Conservation (phyloP, 208 protist genomes). For the Histomonas meleagridis region DNA sequence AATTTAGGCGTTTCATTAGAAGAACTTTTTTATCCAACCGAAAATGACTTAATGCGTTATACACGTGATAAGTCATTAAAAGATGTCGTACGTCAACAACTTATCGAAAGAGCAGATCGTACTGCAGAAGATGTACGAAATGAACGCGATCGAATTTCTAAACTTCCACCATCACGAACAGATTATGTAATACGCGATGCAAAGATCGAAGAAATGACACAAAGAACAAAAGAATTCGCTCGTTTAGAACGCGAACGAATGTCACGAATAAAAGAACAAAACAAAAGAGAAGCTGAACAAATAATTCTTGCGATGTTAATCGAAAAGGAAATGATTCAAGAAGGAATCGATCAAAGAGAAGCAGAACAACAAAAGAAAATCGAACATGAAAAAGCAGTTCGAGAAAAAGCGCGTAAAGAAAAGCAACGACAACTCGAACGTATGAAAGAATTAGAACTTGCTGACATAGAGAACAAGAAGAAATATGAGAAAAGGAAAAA, state of each 20-base stretch:
- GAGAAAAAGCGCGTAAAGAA: not conserved
- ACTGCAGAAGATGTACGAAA: not conserved
- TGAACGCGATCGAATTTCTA: not conserved
- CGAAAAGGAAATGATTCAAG: not conserved
- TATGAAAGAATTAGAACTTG: not conserved
- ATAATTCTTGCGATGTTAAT: not conserved
- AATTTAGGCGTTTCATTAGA: not conserved
- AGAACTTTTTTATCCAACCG: conserved; percentile 14
- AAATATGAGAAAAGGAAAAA: not conserved
- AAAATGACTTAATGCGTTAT: not conserved
- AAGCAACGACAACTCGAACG: not conserved
- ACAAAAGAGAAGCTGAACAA: not conserved
- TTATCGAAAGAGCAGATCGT: not conserved
- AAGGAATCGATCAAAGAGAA: not conserved
- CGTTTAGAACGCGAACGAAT: not conserved
- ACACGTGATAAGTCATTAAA: not conserved
- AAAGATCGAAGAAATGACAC: not conserved
- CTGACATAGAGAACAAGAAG: not conserved
- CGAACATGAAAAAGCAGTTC: not conserved
- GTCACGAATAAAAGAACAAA: not conserved
- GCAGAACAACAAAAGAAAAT: not conserved
- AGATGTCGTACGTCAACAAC: not conserved
- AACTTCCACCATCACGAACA: not conserved
- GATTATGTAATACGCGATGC: not conserved
- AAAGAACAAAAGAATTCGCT: not conserved